phyloP scores from a whole-genome alignment of 1,284 basidiomycete species.

The Vanrija pseudolonga region DNA sequence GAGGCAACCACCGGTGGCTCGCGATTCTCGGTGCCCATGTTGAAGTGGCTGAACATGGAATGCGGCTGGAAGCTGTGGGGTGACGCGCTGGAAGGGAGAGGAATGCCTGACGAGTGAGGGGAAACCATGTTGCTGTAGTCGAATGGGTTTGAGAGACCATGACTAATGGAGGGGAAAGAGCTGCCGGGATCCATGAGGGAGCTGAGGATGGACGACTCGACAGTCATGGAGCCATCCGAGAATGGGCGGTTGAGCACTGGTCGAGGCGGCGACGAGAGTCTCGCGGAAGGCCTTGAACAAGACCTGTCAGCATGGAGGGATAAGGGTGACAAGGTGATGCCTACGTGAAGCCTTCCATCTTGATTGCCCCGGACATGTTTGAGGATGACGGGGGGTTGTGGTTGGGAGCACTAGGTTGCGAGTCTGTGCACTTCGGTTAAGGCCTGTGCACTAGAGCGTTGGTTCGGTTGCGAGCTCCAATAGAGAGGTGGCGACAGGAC shows the following conservation, averaged over 20 bases:
- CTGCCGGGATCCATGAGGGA: slow-evolving; percentile 26
- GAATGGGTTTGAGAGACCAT: slow-evolving; percentile 14
- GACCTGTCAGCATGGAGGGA: background rate
- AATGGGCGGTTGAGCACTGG: slow-evolving; percentile 35
- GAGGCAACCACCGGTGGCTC: slow-evolving; percentile 29
- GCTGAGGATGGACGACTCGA: slow-evolving; percentile 36
- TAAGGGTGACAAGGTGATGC: background rate
- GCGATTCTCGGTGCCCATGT: slow-evolving; percentile 34
- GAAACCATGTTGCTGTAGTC: slow-evolving; percentile 34
- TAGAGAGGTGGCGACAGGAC: no score
- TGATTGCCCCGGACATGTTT: slow-evolving; percentile 24
- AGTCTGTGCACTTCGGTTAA: no score
- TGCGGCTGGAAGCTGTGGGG: slow-evolving; percentile 29
- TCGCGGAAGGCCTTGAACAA: background rate
- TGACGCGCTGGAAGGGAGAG: slow-evolving; percentile 12
- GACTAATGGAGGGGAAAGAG: slow-evolving; percentile 6
- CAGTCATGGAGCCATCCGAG: slow-evolving; percentile 42
- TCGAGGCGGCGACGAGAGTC: slow-evolving; percentile 11
- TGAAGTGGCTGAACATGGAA: slow-evolving; percentile 29
- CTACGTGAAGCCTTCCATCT: slow-evolving; percentile 35
- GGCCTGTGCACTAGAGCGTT: no score
- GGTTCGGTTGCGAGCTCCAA: no score
- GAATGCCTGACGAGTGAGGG: slow-evolving; percentile 19
- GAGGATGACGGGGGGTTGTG: no score
- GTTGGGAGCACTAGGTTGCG: no score